phyloP scores from a whole-genome alignment of 2,329 filamentous ascomycete species.

The Pseudogymnoascus pannorum region DNA sequence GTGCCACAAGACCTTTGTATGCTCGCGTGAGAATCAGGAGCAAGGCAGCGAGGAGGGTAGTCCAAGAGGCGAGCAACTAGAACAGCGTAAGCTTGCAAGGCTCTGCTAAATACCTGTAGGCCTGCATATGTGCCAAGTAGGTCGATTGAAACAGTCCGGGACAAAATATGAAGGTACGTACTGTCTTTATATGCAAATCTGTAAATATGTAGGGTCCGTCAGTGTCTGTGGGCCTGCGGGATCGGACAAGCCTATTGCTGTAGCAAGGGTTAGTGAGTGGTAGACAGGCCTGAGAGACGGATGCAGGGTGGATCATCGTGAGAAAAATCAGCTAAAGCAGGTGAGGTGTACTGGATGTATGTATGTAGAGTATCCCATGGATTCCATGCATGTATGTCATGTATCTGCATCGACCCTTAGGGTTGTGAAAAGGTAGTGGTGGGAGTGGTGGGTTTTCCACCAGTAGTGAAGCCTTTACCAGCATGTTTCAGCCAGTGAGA shows the following conservation, averaged over 20 bases:
- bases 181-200: slow-evolving; percentile 2
- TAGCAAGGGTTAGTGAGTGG: not conserved
- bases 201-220: not conserved
- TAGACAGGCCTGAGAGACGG: not conserved
- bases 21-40: slow-evolving; percentile 2
- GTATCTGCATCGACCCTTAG: slow-evolving; percentile 2
- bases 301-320: slow-evolving; percentile 1
- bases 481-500: not conserved
- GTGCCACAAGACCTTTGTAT: slow-evolving; percentile 4
- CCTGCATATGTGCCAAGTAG: slow-evolving; percentile 6
- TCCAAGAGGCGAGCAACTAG: not conserved
- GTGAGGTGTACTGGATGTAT: not conserved
- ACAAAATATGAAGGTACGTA: not conserved
- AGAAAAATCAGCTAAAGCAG: slow-evolving; percentile 3
- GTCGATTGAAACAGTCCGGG: not conserved
- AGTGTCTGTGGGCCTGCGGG: not conserved
- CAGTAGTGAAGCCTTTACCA: not conserved
- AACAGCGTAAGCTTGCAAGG: not conserved
- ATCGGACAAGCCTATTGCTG: not conserved
- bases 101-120: not conserved
- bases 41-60: not conserved
- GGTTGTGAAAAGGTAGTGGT: not conserved
- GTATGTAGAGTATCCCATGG: not conserved
- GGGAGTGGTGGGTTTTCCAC: not conserved
- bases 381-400: not conserved